phyloP scores from a whole-genome alignment of 2,329 filamentous ascomycete species.

The Penicillium sp. region DNA sequence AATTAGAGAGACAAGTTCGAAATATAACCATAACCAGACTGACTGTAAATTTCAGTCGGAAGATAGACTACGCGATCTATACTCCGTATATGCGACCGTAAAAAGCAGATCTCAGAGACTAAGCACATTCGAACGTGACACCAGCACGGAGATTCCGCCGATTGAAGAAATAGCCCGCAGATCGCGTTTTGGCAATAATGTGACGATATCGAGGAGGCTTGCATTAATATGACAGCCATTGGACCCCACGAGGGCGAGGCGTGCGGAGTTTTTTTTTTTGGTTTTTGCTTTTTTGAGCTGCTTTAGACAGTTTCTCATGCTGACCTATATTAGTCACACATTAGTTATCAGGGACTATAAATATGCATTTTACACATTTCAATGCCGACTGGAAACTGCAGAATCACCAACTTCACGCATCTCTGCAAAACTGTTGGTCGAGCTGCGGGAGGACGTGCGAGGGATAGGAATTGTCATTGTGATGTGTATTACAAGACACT shows the following conservation, averaged over 20 bases:
- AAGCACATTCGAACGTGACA: conserved; percentile 12
- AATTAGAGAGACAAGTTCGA: background rate
- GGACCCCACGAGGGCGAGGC: conserved; percentile 2
- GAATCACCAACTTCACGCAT: conserved; percentile 15
- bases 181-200: conserved; percentile 13
- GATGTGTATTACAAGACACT: background rate
- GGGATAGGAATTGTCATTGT: background rate
- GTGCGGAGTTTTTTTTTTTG: conserved; percentile 13
- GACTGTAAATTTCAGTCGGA: background rate
- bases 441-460: conserved; percentile 9
- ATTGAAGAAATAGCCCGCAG: conserved; percentile 14
- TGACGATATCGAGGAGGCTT: conserved; percentile 25
- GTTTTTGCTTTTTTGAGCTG: background rate
- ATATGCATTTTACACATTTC: conserved; percentile 15
- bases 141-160: conserved; percentile 12
- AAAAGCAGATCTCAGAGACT: conserved; percentile 4
- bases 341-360: conserved; percentile 3
- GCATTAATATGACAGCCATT: conserved; percentile 15
- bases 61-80: background rate
- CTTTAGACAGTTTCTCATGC: background rate
- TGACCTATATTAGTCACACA: conserved; percentile 6
- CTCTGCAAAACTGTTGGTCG: conserved; percentile 8
- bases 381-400: conserved; percentile 21
- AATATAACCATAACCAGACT: background rate
- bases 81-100: background rate